Base-by-base conservation (phyloP, 1,284 basidiomycete species). In the Tremellales sp. region DNA sequence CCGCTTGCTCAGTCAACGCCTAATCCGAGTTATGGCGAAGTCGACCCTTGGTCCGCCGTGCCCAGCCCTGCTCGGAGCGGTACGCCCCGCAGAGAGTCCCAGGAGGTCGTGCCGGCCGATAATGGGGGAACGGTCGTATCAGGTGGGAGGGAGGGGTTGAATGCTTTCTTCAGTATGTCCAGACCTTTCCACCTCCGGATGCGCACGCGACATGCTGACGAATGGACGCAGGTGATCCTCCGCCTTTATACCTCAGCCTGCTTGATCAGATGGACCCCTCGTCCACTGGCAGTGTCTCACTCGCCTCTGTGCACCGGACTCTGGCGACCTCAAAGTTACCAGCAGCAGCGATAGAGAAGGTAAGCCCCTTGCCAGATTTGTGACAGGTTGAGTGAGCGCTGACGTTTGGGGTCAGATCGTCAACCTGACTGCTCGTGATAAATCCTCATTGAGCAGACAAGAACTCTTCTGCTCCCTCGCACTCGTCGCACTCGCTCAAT, bases 391-490 rank as follows among this genome's bases (percentile, higher is more conserved):
- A 41, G 3, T 1, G 37, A 3, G 39, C 29, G 29, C 37, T 51
- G 33, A 49, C 42, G 26, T n/a, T 21, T n/a, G n/a, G n/a, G n/a
- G n/a, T 4, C 45, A 63, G 57, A 68, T 66, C 33, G 52, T 68
- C 43, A 55, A 56, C 41, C 56, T 72, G 7, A 63, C 65, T 25
- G 55, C 61, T n/a, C 59, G 65, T 13, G 56, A 68, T 23, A 57
- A 55, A 25, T 58, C 63, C 5, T 56, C 60, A 33, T 85, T 93
- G 39, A 87, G 87, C 10, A 86, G 82, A 58, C 80, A 85, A 49
- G 89, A 93, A 65, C 90, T 92, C 75, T 92, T 87, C 68, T 85
- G 90, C 24, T 86, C 89, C 13, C 73, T 94, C 17, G 89, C 87
- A 10, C 78, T 94, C 13, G 87, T 87, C 46, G 87, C 88, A 4